Conservation (phyloP, 2,329 filamentous ascomycete species). For the Pseudogymnoascus sp. region DNA sequence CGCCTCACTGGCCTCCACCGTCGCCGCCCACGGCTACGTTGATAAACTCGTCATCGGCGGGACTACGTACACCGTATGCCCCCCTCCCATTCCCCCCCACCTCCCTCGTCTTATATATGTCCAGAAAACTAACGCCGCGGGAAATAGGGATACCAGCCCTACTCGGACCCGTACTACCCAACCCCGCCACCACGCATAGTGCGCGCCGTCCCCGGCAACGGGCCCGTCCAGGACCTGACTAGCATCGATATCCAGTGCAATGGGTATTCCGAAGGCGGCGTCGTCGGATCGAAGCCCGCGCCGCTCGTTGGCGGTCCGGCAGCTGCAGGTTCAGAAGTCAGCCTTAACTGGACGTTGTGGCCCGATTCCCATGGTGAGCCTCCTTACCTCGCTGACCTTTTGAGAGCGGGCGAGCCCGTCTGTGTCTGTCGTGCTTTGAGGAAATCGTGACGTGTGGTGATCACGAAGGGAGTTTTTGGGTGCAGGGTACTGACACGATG, state of each 20-base stretch:
- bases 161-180: constrained; percentile 37
- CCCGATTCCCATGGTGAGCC: constrained; percentile 29
- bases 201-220: constrained; percentile 51
- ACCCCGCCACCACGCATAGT: constrained; percentile 44
- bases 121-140: constrained; percentile 11
- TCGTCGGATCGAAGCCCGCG: constrained; percentile 43
- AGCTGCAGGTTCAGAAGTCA: constrained; percentile 46
- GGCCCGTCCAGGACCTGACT: constrained; percentile 47
- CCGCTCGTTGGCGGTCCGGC: constrained; percentile 47
- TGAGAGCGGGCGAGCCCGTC: neutral
- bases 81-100: neutral
- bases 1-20: constrained; percentile 31
- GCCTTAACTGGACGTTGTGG: constrained; percentile 48
- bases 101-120: neutral
- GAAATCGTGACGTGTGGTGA: neutral
- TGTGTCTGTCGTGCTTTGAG: neutral
- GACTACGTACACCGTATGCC: constrained; percentile 29
- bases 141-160: constrained; percentile 30
- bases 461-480: neutral
- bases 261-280: constrained; percentile 42
- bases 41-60: constrained; percentile 39
- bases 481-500: constrained; percentile 40
- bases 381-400: constrained; percentile 1
- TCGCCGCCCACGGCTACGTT: constrained; percentile 44
- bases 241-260: constrained; percentile 50